phyloP scores from a whole-genome alignment of 768 basidiomycete genomes.

The Xerocomellus amylosporus region DNA sequence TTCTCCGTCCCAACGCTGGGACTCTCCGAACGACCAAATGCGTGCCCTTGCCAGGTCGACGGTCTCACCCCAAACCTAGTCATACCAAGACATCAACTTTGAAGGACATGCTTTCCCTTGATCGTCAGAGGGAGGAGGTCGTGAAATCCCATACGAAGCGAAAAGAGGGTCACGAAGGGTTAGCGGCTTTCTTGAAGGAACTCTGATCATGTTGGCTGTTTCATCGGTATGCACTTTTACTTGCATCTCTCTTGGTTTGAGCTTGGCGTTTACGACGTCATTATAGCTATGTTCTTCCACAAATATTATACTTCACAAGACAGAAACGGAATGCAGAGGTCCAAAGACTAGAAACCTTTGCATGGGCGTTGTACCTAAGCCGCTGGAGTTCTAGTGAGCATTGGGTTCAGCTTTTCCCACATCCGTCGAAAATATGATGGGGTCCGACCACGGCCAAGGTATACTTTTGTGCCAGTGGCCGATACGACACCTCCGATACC shows the following conservation, averaged over 20 bases:
- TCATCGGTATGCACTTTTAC: background rate
- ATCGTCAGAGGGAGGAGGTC: slow-evolving; percentile 45
- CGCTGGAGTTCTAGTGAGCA: background rate
- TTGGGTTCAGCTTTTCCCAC: background rate
- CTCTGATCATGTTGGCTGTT: slow-evolving; percentile 8
- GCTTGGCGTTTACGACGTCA: background rate
- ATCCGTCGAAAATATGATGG: background rate
- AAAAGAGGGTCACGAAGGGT: slow-evolving; percentile 34
- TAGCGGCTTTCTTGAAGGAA: slow-evolving; percentile 49
- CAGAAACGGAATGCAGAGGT: background rate
- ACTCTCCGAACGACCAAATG: background rate
- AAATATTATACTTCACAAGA: too few relatives aligned
- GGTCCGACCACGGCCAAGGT: background rate
- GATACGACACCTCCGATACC: background rate
- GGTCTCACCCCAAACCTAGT: slow-evolving; percentile 40
- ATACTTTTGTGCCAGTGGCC: background rate
- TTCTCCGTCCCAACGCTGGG: background rate
- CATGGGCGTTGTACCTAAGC: too few relatives aligned
- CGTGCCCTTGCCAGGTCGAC: slow-evolving; percentile 18
- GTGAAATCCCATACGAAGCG: slow-evolving; percentile 19
- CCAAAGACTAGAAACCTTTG: background rate
- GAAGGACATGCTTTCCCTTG: slow-evolving; percentile 62
- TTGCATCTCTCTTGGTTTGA: background rate
- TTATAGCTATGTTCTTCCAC: background rate
- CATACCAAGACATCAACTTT: slow-evolving; percentile 43